These are phyloP conservation scores for Escovopsis sp. DNA, from an alignment of 2,329 filamentous ascomycete genomes.

Conservation along the genomic window DNA sequence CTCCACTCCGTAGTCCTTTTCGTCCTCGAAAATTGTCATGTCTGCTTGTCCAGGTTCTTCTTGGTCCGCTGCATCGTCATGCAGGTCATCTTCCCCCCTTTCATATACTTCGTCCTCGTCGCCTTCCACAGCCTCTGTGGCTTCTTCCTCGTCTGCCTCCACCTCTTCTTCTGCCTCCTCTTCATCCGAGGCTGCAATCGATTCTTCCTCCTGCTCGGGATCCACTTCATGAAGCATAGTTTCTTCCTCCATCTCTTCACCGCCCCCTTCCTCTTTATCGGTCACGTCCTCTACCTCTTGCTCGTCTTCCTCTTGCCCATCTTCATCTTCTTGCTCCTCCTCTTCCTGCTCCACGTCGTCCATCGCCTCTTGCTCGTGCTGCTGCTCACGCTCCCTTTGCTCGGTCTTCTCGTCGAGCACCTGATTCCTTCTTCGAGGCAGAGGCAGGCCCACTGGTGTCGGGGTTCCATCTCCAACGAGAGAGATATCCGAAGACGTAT, in stretches of 20 bases:
- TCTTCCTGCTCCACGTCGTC: neutral
- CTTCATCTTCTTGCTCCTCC: neutral
- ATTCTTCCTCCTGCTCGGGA: constrained; percentile 4
- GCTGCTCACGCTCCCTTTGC: neutral
- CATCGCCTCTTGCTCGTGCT: neutral
- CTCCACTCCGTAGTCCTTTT: too few species aligned
- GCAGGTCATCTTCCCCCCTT: neutral
- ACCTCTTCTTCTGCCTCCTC: too few species aligned
- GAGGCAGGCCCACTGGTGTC: constrained; percentile 7
- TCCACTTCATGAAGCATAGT: constrained; percentile 4
- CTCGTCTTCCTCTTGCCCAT: neutral
- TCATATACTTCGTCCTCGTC: neutral
- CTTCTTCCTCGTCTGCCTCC: neutral
- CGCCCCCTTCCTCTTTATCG: neutral
- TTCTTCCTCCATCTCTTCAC: neutral
- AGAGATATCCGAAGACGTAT: constrained; percentile 44
- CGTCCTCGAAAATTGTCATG: too few species aligned
- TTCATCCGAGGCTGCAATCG: neutral
- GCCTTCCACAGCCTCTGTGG: neutral
- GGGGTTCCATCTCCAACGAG: constrained; percentile 36
- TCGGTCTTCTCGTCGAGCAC: constrained; percentile 6
- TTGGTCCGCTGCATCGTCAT: neutral
- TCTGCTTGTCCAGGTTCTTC: neutral
- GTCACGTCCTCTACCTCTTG: neutral
- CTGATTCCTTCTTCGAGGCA: neutral